Percentiles rank a stretch among this genome's conserved stretches.
Conservation (phyloP, 495 filamentous ascomycete genomes). For the Podospora didyma region DNA sequence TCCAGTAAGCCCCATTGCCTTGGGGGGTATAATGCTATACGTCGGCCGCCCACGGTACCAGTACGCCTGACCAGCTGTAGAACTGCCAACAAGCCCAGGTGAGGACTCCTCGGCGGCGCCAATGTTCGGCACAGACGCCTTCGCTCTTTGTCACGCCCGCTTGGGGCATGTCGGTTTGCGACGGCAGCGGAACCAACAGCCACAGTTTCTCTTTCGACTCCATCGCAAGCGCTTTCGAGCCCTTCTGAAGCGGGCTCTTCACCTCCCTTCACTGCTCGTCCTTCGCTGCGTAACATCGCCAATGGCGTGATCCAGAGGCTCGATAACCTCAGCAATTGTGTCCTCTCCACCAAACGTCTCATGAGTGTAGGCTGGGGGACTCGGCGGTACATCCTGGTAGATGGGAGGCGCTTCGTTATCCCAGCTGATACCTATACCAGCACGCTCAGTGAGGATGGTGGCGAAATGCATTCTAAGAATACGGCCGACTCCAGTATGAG, state of each 20-base stretch:
- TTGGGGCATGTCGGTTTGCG: too few relatives aligned
- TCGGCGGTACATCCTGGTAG: constrained; percentile 89
- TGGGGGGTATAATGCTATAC: too few relatives aligned
- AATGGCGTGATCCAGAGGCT: constrained; percentile 20
- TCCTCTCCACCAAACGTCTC: constrained; percentile 15
- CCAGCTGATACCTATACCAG: constrained; percentile 91
- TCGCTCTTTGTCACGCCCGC: too few relatives aligned
- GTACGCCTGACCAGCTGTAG: too few relatives aligned
- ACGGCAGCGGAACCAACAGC: too few relatives aligned
- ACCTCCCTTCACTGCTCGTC: constrained; percentile 14
- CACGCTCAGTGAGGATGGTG: constrained; percentile 72
- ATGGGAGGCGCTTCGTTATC: constrained; percentile 93
- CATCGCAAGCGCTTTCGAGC: too few relatives aligned
- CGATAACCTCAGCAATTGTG: constrained; percentile 23
- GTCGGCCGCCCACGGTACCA: too few relatives aligned
- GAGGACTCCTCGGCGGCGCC: too few relatives aligned
- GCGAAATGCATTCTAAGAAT: constrained; percentile 93
- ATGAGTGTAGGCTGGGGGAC: constrained; percentile 69
- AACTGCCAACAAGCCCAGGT: too few relatives aligned
- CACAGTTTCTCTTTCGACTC: too few relatives aligned
- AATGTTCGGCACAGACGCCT: too few relatives aligned
- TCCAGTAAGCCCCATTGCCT: too few relatives aligned
- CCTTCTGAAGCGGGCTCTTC: constrained; percentile 11
- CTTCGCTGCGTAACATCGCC: background rate
- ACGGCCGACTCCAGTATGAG: constrained; percentile 84